Conservation (phyloP, 2,329 filamentous ascomycete species). For the Pseudogymnoascus sp. region DNA sequence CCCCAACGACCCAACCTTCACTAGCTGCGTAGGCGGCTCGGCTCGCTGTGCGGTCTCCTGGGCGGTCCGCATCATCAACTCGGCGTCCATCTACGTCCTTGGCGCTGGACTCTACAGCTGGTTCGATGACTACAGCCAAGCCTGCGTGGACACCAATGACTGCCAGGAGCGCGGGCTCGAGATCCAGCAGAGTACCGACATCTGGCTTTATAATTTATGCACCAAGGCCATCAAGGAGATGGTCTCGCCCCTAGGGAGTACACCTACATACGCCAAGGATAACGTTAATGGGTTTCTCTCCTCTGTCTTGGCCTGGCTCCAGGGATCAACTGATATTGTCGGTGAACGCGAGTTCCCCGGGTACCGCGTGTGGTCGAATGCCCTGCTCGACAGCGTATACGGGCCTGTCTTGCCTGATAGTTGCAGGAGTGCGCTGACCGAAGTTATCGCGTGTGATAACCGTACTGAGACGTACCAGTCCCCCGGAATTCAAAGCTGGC, state of each 20-base stretch:
- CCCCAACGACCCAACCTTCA: conserved; percentile 6
- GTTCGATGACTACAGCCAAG: conserved; percentile 26
- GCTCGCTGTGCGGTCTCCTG: conserved; percentile 16
- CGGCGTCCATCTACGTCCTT: conserved; percentile 20
- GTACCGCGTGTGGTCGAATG: too few species aligned
- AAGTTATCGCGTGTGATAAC: not conserved
- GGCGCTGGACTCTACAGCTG: conserved; percentile 28
- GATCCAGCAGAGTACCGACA: not conserved
- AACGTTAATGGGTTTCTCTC: too few species aligned
- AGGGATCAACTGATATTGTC: too few species aligned
- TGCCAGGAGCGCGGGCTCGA: not conserved
- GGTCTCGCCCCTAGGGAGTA: too few species aligned
- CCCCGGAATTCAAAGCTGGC: not conserved
- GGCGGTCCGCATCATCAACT: conserved; percentile 24
- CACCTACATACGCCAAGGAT: too few species aligned
- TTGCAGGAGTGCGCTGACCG: not conserved
- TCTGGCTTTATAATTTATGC: too few species aligned
- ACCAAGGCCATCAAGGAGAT: too few species aligned
- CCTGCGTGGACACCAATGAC: conserved; percentile 16
- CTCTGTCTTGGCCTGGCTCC: too few species aligned
- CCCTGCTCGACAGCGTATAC: too few species aligned
- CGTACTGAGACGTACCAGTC: not conserved
- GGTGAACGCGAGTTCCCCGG: too few species aligned
- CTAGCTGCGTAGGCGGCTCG: not conserved
- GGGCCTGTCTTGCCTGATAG: too few species aligned